Evolutionary conservation across 1,284 basidiomycete species (phyloP), one percentile per base, ranked within the genome.

Genomic region (Somion occarium): DNA sequence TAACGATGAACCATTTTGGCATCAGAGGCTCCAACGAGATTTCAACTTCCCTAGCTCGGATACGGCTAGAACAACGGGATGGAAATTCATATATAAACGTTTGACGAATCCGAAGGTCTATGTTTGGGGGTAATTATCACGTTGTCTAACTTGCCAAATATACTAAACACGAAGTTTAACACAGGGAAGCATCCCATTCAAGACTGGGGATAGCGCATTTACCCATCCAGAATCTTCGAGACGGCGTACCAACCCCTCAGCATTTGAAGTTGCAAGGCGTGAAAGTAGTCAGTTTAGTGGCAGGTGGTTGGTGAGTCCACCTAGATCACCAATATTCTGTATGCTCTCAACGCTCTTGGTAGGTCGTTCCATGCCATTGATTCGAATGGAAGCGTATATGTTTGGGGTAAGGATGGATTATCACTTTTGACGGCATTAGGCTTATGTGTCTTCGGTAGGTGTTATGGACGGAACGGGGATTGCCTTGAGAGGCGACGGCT

Each of bases 331-430:
- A 30, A 20, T 13, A 50, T 18, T 11, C n/a, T n/a, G n/a, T n/a
- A n/a, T n/a, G n/a, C n/a, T n/a, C n/a, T n/a, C n/a, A 11, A 22
- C 51, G 27, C 38, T 27, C 26, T 45, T 45, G 49, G 26, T 52
- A 90, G 88, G 88, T 88, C 84, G 30, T 91, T 90, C 64, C 83
- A 89, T 62, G 88, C 87, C 1, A 66, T 91, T 42, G 89, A 92
- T 65, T 84, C 84, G 1, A 69, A 78, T 47, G 91, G 92, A 7
- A 69, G 72, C 27, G 70, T 93, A 9, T 81, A 85, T 67, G 88
- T 88, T n/a, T 94, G 91, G 91, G 91, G 91, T 88, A 64, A 55
- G 72, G 9, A 12, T 38, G 9, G 11, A 24, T 11, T 38, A 25
- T 39, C 18, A 22, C 43, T 18, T 18, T 18, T 18, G 7, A 18